Evolutionary conservation across 176 grass and related monocot genomes (phyloP), one percentile per base, ranked within the genome.

Genomic region (Leersia perrieri): DNA sequence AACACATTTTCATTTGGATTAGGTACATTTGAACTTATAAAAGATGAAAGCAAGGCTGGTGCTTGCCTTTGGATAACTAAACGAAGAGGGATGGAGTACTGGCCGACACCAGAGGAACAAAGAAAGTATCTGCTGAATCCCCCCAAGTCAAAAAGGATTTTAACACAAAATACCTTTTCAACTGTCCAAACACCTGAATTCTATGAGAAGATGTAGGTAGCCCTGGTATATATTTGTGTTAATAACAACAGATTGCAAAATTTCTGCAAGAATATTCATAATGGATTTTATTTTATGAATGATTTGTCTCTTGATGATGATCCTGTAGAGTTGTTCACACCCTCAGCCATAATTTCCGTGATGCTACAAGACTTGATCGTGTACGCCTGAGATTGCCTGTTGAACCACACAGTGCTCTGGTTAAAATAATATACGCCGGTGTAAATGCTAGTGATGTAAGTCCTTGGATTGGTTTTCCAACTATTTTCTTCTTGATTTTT

Each of bases 391-490:
- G 76, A 66, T 83, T 93, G 61, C 96, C 93, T 53, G 82, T 99
- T 63, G 85, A 95, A 73, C 79, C 90, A 81, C 51, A 93, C 63
- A 82, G 77, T 90, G 93, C 90, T 76, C 42, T 95, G 47, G 85
- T 99, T 80, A 99, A 99, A 88, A 81, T 99, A 81, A 87, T 99
- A 86, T 99, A 95, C 32, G 90, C 96, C 86, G 93, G 96, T 26
- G 96, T 99, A 70, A 99, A 99, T 99, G 96, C 96, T 68, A 99
- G 96, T 88, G 96, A 99, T 84, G 96, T 99, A 93, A 90, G 96
- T 81, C 45, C 69, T 62, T 80, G 3, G 9, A 66, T 47, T 32
- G 55, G 12, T 53, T 64, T 82, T 82, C 22, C 25, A 77, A 51
- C 18, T 80, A 5, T 2, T 47, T 73, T 78, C 47, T 11, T 66